Evolutionary conservation across 768 basidiomycete genomes (phyloP), one percentile per base, ranked within the genome.

Genomic region (Leccinum pellstonianum): DNA sequence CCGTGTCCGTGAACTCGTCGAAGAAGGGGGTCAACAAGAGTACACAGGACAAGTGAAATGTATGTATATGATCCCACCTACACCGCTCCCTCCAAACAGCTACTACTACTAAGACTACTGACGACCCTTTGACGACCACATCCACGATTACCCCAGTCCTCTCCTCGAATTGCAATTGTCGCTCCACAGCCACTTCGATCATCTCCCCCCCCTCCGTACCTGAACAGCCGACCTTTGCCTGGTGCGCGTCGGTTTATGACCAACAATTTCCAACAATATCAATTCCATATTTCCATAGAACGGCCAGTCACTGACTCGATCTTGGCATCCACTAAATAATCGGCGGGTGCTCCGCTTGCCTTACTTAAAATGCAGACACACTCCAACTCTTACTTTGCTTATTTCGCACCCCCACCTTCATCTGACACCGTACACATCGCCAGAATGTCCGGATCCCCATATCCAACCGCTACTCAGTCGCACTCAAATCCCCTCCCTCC

Each of bases 201-300:
- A 65, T 63, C 53, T 61, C 70, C 59, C 64, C 60, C 70, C 59
- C 64, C 3, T 4, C 59, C 54, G 68, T 71, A 69, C 69, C 71
- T 73, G 69, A 63, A 64, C 57, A 63, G 62, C 65, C 68, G 55
- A 69, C 65, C 53, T 51, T 66, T 68, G 60, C 61, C 68, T 68
- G 68, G 73, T 70, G 64, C 67, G 72, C 68, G 57, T 65, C 65
- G 64, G 64, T 62, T 72, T 72, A 74, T 74, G 71, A 71, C 69
- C 69, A 62, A 62, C 63, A 56, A 73, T 73, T 73, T 73, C 72
- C 70, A 73, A 73, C 72, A 64, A 58, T 53, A 57, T 66, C 66
- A 70, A 73, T 74, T 74, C 58, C 71, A 72, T 72, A 72, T 72
- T 69, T 65, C 63, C 21, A 63, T 71, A 69, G 71, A 72, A 64